Evolutionary conservation across 2,329 filamentous ascomycete genomes (phyloP).

Genomic region (Myriangium duriaei): DNA sequence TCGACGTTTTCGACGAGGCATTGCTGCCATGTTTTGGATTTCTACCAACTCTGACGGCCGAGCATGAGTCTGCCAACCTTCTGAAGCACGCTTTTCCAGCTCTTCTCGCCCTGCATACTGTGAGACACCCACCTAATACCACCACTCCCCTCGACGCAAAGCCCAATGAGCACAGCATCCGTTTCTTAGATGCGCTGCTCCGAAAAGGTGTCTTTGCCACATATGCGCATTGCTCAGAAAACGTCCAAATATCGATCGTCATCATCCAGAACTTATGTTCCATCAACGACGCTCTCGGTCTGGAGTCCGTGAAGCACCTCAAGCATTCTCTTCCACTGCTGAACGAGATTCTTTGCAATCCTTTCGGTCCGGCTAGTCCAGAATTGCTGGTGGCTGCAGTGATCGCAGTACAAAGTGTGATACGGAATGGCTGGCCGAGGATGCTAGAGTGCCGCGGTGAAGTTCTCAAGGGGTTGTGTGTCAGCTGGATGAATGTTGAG

Average conservation of each 20-base stretch:
- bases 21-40: conserved; percentile 61
- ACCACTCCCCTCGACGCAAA: conserved; percentile 14
- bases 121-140: conserved; percentile 2
- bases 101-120: conserved; percentile 45
- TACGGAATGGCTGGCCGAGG: conserved; percentile 58
- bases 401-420: conserved; percentile 42
- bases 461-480: conserved; percentile 45
- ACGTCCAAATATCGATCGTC: conserved; percentile 44
- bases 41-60: conserved; percentile 64
- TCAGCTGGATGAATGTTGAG: conserved; percentile 24
- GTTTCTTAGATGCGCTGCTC: conserved; percentile 33
- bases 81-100: conserved; percentile 54
- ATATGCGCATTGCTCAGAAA: conserved; percentile 45
- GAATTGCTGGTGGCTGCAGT: conserved; percentile 42
- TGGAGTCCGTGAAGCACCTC: conserved; percentile 55
- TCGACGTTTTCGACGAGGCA: conserved; percentile 54
- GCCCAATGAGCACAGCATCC: conserved; percentile 16
- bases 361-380: conserved; percentile 48
- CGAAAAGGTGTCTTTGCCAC: conserved; percentile 31
- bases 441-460: conserved; percentile 50
- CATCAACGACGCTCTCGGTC: conserved; percentile 45
- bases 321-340: conserved; percentile 58
- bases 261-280: conserved; percentile 40
- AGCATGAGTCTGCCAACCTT: conserved; percentile 53
- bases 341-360: conserved; percentile 51